Evolutionary conservation across 2,329 filamentous ascomycete species (phyloP), one percentile per base, ranked within the genome.

Genomic region (Trichophyton equinum): DNA sequence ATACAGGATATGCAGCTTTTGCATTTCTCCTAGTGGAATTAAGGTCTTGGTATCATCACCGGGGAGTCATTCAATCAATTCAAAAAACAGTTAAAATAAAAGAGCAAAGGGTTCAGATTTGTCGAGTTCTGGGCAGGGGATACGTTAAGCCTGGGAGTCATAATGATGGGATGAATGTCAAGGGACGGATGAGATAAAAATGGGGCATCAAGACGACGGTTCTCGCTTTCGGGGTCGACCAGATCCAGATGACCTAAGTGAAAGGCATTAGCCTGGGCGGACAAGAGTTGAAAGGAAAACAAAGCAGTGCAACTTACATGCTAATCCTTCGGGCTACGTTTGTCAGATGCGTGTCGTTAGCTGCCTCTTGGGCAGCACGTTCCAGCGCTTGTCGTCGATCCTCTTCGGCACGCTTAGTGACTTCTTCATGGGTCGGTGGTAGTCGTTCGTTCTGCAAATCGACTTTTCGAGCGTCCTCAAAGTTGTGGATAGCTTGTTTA

Each of bases 401-500:
- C 70, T 89, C 87, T 70, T 91, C 88, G 64, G 86, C 89, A 73
- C 87, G 89, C 75, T 86, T 86, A 65, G 85, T 82, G 20, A 97
- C 91, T 75, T 99, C 94, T 57, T 97, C 92, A 64, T 94, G 88
- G 65, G 84, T 94, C 0, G 94, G 94, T 57, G 94, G 94, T 65
- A 99, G 80, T 64, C 90, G 84, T 77, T 99, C 94, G 74, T 99
- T 99, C 77, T 97, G 91, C 64, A 97, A 71, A 77, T 99, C 94
- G 57, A 99, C 91, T 80, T 96, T 97, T 65, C 91, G 83, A 15
- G 94, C 94, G 74, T 99, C 94, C 73, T 99, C 94, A 67, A 99
- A 99, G 68, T 85, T 95, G 75, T 85, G 92, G 69, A 99, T 99
- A 38, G 94, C 94, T 70, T 96, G 91, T 81, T 97, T 99, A 79